phyloP scores from a whole-genome alignment of 148 eudicot species.

The Cornus florida region DNA sequence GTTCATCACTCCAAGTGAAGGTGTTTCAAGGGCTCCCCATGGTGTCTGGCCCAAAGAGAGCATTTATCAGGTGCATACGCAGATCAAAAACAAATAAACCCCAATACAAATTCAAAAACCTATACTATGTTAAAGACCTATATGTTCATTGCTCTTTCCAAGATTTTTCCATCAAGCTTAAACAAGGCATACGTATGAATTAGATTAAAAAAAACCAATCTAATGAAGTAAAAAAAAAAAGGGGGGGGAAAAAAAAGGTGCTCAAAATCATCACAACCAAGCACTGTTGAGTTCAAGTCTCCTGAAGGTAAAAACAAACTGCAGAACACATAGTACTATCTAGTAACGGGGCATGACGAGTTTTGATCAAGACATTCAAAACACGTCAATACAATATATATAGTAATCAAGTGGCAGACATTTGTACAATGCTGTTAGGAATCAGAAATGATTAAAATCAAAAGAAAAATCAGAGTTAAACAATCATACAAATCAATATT shows the following conservation, averaged over 20 bases:
- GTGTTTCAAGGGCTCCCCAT: too few species aligned
- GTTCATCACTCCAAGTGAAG: too few species aligned
- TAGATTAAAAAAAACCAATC: background rate
- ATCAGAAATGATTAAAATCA: background rate
- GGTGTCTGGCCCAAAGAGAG: too few species aligned
- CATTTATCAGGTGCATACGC: too few species aligned
- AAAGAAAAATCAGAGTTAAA: background rate
- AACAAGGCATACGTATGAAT: background rate
- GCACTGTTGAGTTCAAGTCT: background rate
- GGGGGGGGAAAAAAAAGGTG: background rate
- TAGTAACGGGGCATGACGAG: background rate
- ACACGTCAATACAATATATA: too few species aligned
- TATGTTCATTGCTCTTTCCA: background rate
- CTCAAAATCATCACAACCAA: background rate
- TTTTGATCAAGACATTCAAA: background rate
- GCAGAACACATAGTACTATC: background rate
- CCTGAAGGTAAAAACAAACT: background rate
- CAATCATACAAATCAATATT: background rate
- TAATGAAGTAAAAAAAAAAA: background rate
- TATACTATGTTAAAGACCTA: too few species aligned
- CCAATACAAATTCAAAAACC: background rate
- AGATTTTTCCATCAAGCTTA: background rate
- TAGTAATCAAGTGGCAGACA: too few species aligned
- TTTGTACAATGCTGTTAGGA: background rate
- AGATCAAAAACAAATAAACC: background rate